Conservation (phyloP, 1,284 basidiomycete genomes). For the Singerocomus rubriflavus region DNA sequence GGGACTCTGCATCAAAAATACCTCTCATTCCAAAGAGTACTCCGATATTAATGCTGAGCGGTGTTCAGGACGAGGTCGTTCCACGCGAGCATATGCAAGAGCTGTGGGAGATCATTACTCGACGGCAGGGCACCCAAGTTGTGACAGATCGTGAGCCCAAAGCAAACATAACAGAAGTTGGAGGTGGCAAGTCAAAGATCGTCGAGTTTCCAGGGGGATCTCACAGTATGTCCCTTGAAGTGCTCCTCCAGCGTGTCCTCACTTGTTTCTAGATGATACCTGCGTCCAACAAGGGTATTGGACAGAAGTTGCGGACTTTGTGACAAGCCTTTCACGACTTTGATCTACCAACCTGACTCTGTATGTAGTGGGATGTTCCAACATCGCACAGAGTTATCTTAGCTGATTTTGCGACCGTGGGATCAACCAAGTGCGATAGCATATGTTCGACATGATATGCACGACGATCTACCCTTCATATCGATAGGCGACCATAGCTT, state of each 20-base stretch:
- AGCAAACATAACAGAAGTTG: constrained; percentile 34
- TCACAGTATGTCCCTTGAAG: constrained; percentile 56
- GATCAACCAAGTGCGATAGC: background rate
- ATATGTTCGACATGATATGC: background rate
- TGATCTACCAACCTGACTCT: constrained; percentile 4
- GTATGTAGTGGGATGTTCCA: constrained; percentile 6
- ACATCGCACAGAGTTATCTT: constrained; percentile 1
- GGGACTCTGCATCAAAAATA: constrained; percentile 79
- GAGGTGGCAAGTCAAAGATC: constrained; percentile 50
- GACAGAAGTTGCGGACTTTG: constrained; percentile 56
- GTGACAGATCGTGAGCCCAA: constrained; percentile 32
- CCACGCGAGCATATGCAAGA: constrained; percentile 82
- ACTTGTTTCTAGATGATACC: constrained; percentile 55
- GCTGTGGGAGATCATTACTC: constrained; percentile 62
- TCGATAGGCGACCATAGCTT: constrained; percentile 85
- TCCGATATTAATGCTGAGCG: constrained; percentile 88
- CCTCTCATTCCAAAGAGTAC: constrained; percentile 64
- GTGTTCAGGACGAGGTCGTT: constrained; percentile 79
- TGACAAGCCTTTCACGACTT: constrained; percentile 34
- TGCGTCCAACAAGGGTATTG: constrained; percentile 67
- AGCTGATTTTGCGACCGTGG: background rate
- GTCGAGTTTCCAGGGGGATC: constrained; percentile 61
- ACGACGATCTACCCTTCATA: constrained; percentile 51
- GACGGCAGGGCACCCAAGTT: constrained; percentile 37
- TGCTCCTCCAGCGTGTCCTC: background rate